These are phyloP conservation scores for Coprinopsis strossmayeri DNA, from an alignment of 768 basidiomycete genomes.

Conservation along the genomic window DNA sequence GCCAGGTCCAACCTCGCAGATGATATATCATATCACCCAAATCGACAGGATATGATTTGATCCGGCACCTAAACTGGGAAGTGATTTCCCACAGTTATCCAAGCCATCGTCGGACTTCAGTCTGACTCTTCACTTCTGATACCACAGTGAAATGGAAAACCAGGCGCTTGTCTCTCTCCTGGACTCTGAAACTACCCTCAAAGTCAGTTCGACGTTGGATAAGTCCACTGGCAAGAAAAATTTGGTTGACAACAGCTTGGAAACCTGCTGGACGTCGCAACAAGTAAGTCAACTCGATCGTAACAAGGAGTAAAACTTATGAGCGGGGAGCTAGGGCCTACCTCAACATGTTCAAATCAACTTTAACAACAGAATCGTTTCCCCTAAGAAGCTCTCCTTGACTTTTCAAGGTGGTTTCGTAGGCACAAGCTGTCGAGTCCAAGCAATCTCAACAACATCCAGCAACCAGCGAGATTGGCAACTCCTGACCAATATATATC, in stretches of 20 bases:
- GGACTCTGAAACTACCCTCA: constrained; percentile 23
- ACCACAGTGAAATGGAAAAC: constrained; percentile 18
- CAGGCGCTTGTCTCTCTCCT: constrained; percentile 31
- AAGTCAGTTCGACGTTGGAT: constrained; percentile 77
- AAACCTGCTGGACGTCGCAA: constrained; percentile 83
- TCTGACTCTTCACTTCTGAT: neutral
- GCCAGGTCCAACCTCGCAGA: neutral
- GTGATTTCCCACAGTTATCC: constrained; percentile 3
- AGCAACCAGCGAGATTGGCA: constrained; percentile 39
- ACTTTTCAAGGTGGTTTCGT: constrained; percentile 89
- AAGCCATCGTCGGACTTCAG: neutral
- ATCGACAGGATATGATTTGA: neutral
- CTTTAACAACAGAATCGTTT: constrained; percentile 43
- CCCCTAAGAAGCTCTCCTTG: constrained; percentile 48
- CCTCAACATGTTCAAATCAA: constrained; percentile 69
- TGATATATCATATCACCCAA: neutral
- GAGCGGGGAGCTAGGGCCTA: no score
- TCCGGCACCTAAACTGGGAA: neutral
- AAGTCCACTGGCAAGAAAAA: constrained; percentile 67
- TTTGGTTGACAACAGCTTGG: constrained; percentile 62
- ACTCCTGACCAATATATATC: constrained; percentile 51
- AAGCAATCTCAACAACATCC: constrained; percentile 22
- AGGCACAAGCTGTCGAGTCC: constrained; percentile 55
- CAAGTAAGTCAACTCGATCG: constrained; percentile 37
- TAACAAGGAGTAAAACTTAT: no score